Base-by-base conservation (phyloP, 352 stramenopile genomes). In the Pythium myriotylum region DNA sequence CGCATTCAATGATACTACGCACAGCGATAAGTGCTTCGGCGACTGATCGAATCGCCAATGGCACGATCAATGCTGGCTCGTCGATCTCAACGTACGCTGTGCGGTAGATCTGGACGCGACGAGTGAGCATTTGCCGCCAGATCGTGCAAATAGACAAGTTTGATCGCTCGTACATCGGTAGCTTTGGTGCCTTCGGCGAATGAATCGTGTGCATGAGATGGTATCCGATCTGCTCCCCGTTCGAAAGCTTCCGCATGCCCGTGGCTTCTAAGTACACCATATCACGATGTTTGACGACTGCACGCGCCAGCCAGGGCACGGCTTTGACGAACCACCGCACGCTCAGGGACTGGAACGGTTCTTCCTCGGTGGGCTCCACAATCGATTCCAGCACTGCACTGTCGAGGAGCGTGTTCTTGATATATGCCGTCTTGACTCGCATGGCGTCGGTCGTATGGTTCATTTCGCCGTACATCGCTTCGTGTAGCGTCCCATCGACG, bases 271-370 rank as follows among this genome's bases (percentile, higher is more conserved):
- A 53, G 46, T 72, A 86, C 10, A 90, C 67, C 5, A 79, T 65
- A 67, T 88, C 78, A 19, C 76, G 76, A 33, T 80, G 77, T 33
- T 78, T 73, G 23, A 53, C 19, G 39, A 86, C 37, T 1, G 63
- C 60, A 46, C 77, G 71, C 2, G 83, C 54, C 33, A 74, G 62
- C 22, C 83, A 40, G 39, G 76, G 63, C 39, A 77, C 72, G 32
- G 60, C 62, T 9, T 81, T 76, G 56, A 83, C 78, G 22, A 85
- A 35, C 80, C 77, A 89, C 46, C 84, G 85, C 47, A 89, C 65
- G n/a, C 55, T 79, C 24, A 86, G 55, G 9, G 76, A 78, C 27
- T 67, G 72, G 59, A 88, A 89, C 19, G 80, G 80, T 35, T 85
- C 62, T 3, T 51, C 27, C 2, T 50, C 54, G 0, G 65, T 79